phyloP scores from a whole-genome alignment of 1,139 yeast species.

The Yamadazyma atlantica region DNA sequence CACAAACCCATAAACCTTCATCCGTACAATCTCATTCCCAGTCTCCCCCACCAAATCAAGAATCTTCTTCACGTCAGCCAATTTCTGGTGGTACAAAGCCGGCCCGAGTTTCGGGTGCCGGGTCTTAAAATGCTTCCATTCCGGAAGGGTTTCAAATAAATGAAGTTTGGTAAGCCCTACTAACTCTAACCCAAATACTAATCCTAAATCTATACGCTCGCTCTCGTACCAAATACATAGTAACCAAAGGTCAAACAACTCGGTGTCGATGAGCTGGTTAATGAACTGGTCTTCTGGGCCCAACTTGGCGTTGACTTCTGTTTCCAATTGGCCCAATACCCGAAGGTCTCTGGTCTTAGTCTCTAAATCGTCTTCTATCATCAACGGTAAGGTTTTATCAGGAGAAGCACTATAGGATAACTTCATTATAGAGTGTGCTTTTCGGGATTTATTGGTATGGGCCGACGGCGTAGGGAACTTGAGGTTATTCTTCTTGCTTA shows the following conservation, averaged over 20 bases:
- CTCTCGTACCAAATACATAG: conserved; percentile 24
- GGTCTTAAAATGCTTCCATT: conserved; percentile 27
- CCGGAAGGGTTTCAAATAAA: conserved; percentile 20
- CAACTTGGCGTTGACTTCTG: conserved; percentile 8
- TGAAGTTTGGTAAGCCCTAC: conserved; percentile 19
- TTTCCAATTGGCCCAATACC: conserved; percentile 15
- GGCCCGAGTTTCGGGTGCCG: conserved; percentile 21
- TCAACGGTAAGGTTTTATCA: conserved; percentile 42
- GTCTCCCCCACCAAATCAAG: conserved; percentile 16
- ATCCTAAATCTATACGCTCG: conserved; percentile 17
- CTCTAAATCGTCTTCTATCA: conserved; percentile 35
- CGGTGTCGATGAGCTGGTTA: conserved; percentile 34
- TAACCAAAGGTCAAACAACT: conserved; percentile 43
- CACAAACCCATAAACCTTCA: conserved; percentile 19
- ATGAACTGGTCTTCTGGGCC: conserved; percentile 19
- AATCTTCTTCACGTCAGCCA: conserved; percentile 15
- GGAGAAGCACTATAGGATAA: conserved; percentile 42
- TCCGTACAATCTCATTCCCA: conserved; percentile 11
- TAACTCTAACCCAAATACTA: conserved; percentile 21
- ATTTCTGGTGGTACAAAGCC: conserved; percentile 2
- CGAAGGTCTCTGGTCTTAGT: conserved; percentile 25
- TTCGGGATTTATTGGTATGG: neutral
- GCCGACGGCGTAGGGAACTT: conserved; percentile 36
- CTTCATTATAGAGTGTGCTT: conserved; percentile 25
- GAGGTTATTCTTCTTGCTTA: conserved; percentile 33